Base-by-base conservation (phyloP, 106 monocot genomes). In the Triglochin maritima region DNA sequence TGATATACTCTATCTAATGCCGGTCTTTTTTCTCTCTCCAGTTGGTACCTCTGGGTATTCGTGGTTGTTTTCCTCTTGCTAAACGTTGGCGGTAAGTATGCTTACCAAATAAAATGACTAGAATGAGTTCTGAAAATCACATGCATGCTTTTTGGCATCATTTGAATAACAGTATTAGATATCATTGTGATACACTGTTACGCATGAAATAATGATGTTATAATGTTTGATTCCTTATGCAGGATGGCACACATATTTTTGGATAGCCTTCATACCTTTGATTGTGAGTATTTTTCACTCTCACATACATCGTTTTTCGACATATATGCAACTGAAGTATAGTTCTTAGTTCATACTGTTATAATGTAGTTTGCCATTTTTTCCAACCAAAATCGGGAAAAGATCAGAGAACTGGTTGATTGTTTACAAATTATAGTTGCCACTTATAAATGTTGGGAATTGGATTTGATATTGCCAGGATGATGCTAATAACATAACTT, bases 21-120 rank as follows among this genome's bases (percentile, higher is more conserved):
- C 6, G 8, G 14, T 49, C 13, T 15, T 14, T 7, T 65, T 46
- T 59, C 29, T 29, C 29, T 56, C 52, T 78, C 47, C 75, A 93
- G 93, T 71, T 88, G 93, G 88, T 81, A 81, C 47, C 88, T 88
- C 29, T 93, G 88, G 93, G 51, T 77, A 3, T 93, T 85, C 61
- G 88, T 86, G 62, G 62, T 93, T 41, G 12, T 88, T 64, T 93
- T 86, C 71, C 58, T 91, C 60, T 65, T 90, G 62, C 68, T 90
- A 74, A 87, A 90, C 78, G 76, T 91, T 52, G 42, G 77, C 72
- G 90, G 90, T 91, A 77, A 83, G 78, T 57, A 61, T 6, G 55
- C 29, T 7, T 16, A 2, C 15, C 15, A 49, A 1, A 1, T 11
- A 64, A 9, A 49, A 47, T 12, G 47, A 8, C 13, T 45, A 11